phyloP scores from a whole-genome alignment of 768 basidiomycete genomes.

The Naganishia friedmannii region DNA sequence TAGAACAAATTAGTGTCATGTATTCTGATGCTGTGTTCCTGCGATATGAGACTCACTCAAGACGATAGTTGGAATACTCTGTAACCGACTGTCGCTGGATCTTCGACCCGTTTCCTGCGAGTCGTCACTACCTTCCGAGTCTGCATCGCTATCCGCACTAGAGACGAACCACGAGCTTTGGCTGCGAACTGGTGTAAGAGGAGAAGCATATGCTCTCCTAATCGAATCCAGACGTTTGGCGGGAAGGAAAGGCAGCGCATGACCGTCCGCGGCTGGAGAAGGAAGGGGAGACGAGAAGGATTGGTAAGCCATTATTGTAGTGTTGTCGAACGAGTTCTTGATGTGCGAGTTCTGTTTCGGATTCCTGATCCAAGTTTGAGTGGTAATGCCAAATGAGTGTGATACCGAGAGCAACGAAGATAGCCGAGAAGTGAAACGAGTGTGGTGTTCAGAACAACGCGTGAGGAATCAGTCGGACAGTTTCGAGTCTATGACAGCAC shows the following conservation, averaged over 20 bases:
- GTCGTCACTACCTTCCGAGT: conserved; percentile 17
- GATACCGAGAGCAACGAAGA: background rate
- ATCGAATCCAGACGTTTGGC: conserved; percentile 4
- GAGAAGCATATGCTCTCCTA: background rate
- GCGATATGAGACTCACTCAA: background rate
- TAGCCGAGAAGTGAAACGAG: background rate
- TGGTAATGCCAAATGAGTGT: background rate
- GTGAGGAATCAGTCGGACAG: background rate
- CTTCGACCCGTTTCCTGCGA: background rate
- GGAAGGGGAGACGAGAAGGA: conserved; percentile 15
- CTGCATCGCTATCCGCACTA: conserved; percentile 5
- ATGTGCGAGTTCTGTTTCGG: background rate
- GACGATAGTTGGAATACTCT: conserved; percentile 21
- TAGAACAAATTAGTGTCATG: background rate
- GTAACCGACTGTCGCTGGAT: conserved; percentile 5
- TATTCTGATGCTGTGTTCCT: background rate
- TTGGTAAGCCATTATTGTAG: conserved; percentile 11
- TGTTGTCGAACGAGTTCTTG: background rate
- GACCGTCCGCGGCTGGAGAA: conserved; percentile 2
- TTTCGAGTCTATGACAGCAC: background rate
- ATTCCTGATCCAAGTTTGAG: conserved; percentile 7
- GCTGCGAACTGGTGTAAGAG: background rate
- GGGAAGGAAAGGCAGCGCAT: conserved; percentile 14
- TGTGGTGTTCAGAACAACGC: background rate
- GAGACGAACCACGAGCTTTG: conserved; percentile 13